These are phyloP conservation scores for Polyporus arcularius DNA, from an alignment of 768 basidiomycete species.

Conservation along the genomic window DNA sequence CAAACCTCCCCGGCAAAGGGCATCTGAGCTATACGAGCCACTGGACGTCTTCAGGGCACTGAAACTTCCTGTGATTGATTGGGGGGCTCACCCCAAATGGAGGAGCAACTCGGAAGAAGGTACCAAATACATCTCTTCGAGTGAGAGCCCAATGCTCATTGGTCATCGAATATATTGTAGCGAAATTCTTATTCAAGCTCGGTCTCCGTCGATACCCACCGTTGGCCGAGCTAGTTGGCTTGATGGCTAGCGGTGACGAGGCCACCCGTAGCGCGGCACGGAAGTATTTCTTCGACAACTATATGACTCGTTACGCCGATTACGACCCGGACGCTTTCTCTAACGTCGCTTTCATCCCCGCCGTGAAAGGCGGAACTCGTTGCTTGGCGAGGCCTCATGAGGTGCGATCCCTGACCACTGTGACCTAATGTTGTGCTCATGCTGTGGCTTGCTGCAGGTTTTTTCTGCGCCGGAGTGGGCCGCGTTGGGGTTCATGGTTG, in stretches of 20 bases:
- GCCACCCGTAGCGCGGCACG: conserved; percentile 62
- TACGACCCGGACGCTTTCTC: conserved; percentile 59
- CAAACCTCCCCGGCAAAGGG: conserved; percentile 49
- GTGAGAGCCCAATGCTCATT: background rate
- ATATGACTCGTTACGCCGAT: conserved; percentile 55
- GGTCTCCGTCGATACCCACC: conserved; percentile 72
- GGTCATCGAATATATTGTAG: conserved; percentile 38
- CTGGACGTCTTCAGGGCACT: conserved; percentile 67
- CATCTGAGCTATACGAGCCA: conserved; percentile 86
- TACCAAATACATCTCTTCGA: conserved; percentile 23
- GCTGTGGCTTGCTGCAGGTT: conserved; percentile 48
- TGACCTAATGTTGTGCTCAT: background rate
- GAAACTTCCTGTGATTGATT: conserved; percentile 82
- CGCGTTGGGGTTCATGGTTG: conserved; percentile 72
- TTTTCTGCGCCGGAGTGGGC: conserved; percentile 70
- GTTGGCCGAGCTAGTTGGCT: conserved; percentile 59
- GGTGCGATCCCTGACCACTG: conserved; percentile 38
- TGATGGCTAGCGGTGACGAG: conserved; percentile 62
- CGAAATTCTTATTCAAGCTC: conserved; percentile 75
- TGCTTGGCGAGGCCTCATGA: conserved; percentile 66
- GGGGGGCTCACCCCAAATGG: conserved; percentile 84
- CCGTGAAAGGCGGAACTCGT: conserved; percentile 51
- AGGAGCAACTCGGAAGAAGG: conserved; percentile 84
- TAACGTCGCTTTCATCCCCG: conserved; percentile 77
- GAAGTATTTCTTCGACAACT: conserved; percentile 81